Conservation (phyloP, 306 rosid genomes). For the Mimosa pudica region DNA sequence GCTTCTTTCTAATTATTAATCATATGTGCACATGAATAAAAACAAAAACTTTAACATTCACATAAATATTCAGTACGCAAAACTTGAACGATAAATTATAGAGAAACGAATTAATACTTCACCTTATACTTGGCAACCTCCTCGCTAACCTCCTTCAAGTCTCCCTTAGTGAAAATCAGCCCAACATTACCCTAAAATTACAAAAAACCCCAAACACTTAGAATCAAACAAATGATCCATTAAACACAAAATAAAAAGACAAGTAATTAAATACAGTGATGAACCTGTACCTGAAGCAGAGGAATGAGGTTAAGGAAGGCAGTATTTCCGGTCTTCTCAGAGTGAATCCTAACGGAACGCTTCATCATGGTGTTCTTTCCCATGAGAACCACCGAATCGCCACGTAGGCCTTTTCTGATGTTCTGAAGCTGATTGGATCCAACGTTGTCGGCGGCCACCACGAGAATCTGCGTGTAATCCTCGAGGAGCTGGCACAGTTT, state of each 20-base stretch:
- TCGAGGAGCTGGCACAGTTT: constrained; percentile 79
- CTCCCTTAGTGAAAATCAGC: constrained; percentile 87
- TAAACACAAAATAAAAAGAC: no score
- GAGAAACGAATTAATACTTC: neutral
- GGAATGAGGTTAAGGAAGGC: constrained; percentile 73
- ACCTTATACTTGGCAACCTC: constrained; percentile 98
- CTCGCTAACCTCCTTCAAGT: constrained; percentile 91
- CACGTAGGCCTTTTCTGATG: constrained; percentile 79
- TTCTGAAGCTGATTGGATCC: constrained; percentile 90
- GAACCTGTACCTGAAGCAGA: constrained; percentile 61
- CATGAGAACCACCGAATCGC: constrained; percentile 86
- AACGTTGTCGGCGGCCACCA: constrained; percentile 86
- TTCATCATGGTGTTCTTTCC: constrained; percentile 99
- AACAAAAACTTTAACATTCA: no score
- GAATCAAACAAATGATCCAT: no score
- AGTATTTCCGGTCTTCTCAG: constrained; percentile 76
- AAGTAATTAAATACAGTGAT: no score
- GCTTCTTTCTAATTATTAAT: no score
- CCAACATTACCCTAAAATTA: constrained; percentile 81
- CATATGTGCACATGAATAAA: no score
- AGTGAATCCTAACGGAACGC: constrained; percentile 65
- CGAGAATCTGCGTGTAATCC: constrained; percentile 69
- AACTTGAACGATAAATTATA: no score
- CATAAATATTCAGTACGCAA: no score
- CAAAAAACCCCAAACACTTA: neutral